Evolutionary conservation across 306 rosid genomes (phyloP).

Genomic region (Prosopis cineraria): DNA sequence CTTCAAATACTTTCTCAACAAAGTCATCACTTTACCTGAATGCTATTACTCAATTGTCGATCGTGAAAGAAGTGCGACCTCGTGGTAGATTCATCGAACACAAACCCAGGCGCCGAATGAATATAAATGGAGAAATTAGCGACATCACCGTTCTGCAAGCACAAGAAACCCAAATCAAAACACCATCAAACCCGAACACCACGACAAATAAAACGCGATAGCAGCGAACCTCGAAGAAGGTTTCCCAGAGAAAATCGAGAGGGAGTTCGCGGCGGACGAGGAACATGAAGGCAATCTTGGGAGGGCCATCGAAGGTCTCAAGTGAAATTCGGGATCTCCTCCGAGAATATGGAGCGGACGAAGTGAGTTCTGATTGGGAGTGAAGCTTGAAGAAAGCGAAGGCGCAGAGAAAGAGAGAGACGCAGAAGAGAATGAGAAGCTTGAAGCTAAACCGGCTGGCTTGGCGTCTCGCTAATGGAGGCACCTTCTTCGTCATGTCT

Average conservation of each 20-base stretch:
- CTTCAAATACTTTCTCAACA: neutral
- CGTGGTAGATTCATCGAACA: slow-evolving; percentile 49
- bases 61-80: slow-evolving; percentile 53
- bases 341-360: slow-evolving; percentile 25
- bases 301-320: slow-evolving; percentile 49
- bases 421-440: slow-evolving; percentile 51
- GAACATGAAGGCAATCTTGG: slow-evolving; percentile 87
- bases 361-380: slow-evolving; percentile 39
- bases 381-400: slow-evolving; percentile 58
- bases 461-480: slow-evolving; percentile 54
- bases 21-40: slow-evolving; percentile 43
- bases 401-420: slow-evolving; percentile 58
- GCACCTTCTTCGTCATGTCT: slow-evolving; percentile 43
- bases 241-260: slow-evolving; percentile 91
- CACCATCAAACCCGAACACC: slow-evolving; percentile 1
- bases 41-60: slow-evolving; percentile 49
- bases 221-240: slow-evolving; percentile 71
- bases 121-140: slow-evolving; percentile 61
- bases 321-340: slow-evolving; percentile 45
- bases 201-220: neutral
- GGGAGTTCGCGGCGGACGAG: slow-evolving; percentile 82
- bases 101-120: slow-evolving; percentile 57
- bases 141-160: slow-evolving; percentile 52
- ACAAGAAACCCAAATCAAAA: neutral
- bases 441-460: slow-evolving; percentile 53